These are phyloP conservation scores for Aspergillus cristatus DNA, from an alignment of 495 filamentous ascomycete species.

Conservation along the genomic window DNA sequence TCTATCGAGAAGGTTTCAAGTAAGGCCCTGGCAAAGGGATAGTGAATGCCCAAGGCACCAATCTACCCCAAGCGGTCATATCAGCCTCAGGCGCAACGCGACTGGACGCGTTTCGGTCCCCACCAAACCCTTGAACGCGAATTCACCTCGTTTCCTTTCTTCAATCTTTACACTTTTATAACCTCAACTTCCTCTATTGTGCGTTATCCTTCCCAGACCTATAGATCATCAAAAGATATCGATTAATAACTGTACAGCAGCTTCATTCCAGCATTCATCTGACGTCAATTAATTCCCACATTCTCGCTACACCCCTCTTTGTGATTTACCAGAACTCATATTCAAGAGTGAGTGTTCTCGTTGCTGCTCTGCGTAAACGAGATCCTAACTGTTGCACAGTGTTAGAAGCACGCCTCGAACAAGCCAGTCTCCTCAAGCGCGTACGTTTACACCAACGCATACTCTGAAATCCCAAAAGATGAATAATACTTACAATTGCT, in stretches of 20 bases:
- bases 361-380: background rate
- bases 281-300: slow-evolving; percentile 3
- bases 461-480: no score
- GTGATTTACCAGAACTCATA: slow-evolving; percentile 5
- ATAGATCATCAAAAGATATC: no score
- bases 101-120: slow-evolving; percentile 23
- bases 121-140: slow-evolving; percentile 28
- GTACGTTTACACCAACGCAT: slow-evolving; percentile 42
- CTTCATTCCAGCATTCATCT: background rate
- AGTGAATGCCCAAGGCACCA: slow-evolving; percentile 14
- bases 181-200: background rate
- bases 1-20: no score
- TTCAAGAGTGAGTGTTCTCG: slow-evolving; percentile 27
- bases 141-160: slow-evolving; percentile 8
- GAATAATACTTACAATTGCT: slow-evolving; percentile 2
- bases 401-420: slow-evolving; percentile 95
- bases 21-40: background rate
- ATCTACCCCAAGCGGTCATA: slow-evolving; percentile 28
- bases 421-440: slow-evolving; percentile 93
- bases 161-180: slow-evolving; percentile 3
- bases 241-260: background rate
- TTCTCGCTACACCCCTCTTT: slow-evolving; percentile 1
- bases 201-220: no score
- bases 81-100: slow-evolving; percentile 22
- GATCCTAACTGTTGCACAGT: slow-evolving; percentile 39